Percentiles rank a stretch among this genome's conserved stretches.
phyloP scores from a whole-genome alignment of 768 basidiomycete species.

The Lactifluus pinguis region DNA sequence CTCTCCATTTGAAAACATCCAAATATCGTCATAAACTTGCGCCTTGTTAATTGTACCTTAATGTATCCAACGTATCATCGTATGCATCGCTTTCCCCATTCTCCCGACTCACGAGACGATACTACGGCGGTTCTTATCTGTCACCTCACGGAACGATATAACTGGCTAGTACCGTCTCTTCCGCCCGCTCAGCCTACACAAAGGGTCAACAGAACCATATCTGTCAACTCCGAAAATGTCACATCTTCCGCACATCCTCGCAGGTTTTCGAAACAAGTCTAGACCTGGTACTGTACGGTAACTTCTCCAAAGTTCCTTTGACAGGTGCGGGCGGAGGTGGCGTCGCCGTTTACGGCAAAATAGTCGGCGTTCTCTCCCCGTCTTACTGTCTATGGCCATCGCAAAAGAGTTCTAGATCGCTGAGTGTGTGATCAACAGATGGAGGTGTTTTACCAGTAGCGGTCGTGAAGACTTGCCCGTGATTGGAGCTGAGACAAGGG shows the following conservation, averaged over 20 bases:
- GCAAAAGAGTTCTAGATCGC: constrained; percentile 3
- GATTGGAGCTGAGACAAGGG: background rate
- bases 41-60: background rate
- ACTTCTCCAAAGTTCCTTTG: constrained; percentile 42
- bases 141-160: background rate
- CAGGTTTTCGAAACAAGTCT: constrained; percentile 75
- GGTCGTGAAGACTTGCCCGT: background rate
- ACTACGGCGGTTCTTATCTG: background rate
- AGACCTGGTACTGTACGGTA: constrained; percentile 76
- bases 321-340: constrained; percentile 14
- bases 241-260: constrained; percentile 21
- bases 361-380: constrained; percentile 4
- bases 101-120: background rate
- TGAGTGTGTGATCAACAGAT: background rate
- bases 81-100: background rate
- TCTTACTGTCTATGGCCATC: constrained; percentile 1
- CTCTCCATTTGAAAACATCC: background rate
- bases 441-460: background rate
- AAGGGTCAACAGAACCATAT: background rate
- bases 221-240: background rate
- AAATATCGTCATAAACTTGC: background rate
- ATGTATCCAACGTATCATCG: background rate
- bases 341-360: background rate
- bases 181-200: background rate
- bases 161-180: background rate